phyloP scores from a whole-genome alignment of 2,329 filamentous ascomycete species.

The Bretziella fagacearum region DNA sequence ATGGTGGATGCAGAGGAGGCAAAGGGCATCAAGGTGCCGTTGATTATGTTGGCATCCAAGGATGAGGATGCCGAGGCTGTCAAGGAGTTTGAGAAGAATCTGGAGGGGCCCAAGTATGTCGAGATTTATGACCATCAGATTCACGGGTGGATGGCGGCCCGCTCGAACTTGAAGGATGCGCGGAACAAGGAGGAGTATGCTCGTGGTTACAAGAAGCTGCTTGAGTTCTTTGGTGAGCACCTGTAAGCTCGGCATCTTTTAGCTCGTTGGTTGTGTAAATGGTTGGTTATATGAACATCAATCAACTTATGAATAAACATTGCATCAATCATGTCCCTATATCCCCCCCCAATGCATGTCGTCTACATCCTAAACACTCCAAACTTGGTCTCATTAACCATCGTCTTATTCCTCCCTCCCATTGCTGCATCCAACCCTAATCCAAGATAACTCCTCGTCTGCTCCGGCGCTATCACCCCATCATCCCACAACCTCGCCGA shows the following conservation, averaged over 20 bases:
- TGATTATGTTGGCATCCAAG: constrained; percentile 46
- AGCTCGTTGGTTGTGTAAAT: too few species aligned
- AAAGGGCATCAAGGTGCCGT: constrained; percentile 39
- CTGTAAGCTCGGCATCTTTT: constrained; percentile 22
- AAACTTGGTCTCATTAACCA: constrained; percentile 49
- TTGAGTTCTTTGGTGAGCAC: constrained; percentile 41
- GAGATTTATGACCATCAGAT: constrained; percentile 51
- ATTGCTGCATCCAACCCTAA: constrained; percentile 56
- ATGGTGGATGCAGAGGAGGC: constrained; percentile 50
- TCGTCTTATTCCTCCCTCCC: constrained; percentile 46
- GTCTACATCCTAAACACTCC: constrained; percentile 68
- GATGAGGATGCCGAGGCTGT: constrained; percentile 43
- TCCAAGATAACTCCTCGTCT: constrained; percentile 56
- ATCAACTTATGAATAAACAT: background rate
- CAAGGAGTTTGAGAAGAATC: constrained; percentile 36
- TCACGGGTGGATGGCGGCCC: constrained; percentile 60
- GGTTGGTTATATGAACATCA: background rate
- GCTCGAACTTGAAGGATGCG: constrained; percentile 38
- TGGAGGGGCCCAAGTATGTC: constrained; percentile 40
- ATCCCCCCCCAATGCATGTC: too few species aligned
- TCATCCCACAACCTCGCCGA: constrained; percentile 82
- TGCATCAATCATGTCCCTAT: background rate
- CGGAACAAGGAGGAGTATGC: constrained; percentile 44
- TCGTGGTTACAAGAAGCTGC: constrained; percentile 41
- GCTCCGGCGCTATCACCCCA: constrained; percentile 60